Evolutionary conservation across 1,284 basidiomycete species (phyloP).

Genomic region (Ganoderma multipileum): DNA sequence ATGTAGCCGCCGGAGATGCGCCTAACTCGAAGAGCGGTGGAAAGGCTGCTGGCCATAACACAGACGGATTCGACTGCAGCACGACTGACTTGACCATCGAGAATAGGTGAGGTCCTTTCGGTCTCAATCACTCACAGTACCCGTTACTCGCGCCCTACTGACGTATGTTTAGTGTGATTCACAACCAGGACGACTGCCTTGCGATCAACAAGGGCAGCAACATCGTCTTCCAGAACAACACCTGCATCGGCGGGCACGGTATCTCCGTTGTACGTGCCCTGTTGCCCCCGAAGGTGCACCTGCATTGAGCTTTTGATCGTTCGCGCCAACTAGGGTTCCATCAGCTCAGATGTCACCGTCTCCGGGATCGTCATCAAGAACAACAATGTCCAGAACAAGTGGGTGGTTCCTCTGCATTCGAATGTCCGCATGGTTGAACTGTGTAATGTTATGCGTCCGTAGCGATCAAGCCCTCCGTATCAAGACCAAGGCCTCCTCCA

Average conservation of each 20-base stretch:
- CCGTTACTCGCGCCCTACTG: background rate
- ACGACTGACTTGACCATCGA: constrained; percentile 53
- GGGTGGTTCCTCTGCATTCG: background rate
- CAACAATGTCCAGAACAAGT: constrained; percentile 50
- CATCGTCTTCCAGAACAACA: constrained; percentile 60
- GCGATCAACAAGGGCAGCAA: constrained; percentile 65
- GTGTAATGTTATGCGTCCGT: background rate
- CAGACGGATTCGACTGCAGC: constrained; percentile 61
- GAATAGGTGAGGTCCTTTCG: constrained; percentile 35
- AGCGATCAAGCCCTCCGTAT: constrained; percentile 51
- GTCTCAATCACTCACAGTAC: no score
- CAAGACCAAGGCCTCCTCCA: constrained; percentile 46
- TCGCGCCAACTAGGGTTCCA: constrained; percentile 49
- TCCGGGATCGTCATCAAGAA: constrained; percentile 51
- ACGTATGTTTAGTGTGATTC: constrained; percentile 23
- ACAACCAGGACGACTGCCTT: constrained; percentile 65
- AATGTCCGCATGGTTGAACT: background rate
- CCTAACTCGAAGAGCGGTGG: constrained; percentile 54
- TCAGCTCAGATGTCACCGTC: constrained; percentile 53
- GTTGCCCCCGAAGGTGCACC: no score
- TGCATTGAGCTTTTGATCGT: background rate
- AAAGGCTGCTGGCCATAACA: constrained; percentile 46
- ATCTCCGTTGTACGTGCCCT: constrained; percentile 51
- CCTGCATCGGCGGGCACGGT: constrained; percentile 64
- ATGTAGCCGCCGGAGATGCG: constrained; percentile 43